phyloP scores from a whole-genome alignment of 2,329 filamentous ascomycete species.

The Bipolaris victoriae region DNA sequence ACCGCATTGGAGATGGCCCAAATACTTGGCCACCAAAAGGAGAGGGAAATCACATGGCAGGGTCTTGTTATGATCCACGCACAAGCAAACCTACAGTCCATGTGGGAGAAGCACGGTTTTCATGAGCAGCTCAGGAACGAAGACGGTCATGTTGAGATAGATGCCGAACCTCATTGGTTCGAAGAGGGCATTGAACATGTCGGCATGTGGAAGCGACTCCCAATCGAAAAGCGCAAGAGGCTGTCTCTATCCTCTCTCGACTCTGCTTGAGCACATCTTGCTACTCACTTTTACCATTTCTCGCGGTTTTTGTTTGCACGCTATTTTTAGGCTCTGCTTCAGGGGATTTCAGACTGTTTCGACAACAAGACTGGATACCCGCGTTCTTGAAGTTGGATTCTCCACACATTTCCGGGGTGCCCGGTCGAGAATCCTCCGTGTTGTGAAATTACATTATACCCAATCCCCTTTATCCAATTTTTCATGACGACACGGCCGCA shows the following conservation, averaged over 20 bases:
- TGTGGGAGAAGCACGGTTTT: conserved; percentile 79
- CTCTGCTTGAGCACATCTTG: background rate
- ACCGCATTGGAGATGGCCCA: conserved; percentile 51
- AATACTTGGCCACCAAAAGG: conserved; percentile 51
- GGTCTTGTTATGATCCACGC: conserved; percentile 82
- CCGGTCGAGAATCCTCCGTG: background rate
- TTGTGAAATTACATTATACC: conserved; percentile 11
- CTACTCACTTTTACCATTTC: background rate
- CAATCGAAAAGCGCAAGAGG: conserved; percentile 19
- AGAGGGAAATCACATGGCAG: conserved; percentile 64
- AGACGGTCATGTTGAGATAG: conserved; percentile 37
- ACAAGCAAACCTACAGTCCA: conserved; percentile 67
- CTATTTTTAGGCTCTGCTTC: background rate
- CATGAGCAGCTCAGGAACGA: conserved; percentile 73
- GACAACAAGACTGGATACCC: background rate
- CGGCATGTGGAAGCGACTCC: conserved; percentile 73
- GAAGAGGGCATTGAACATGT: conserved; percentile 87
- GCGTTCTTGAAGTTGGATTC: background rate
- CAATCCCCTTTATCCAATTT: background rate
- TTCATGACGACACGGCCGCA: conserved; percentile 8
- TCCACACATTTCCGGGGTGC: background rate
- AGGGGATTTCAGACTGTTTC: background rate
- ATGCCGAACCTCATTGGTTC: conserved; percentile 62
- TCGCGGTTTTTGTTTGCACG: background rate
- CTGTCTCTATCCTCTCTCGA: conserved; percentile 19